phyloP scores from a whole-genome alignment of 345 rosid genomes.

The Raphanus sativus region DNA sequence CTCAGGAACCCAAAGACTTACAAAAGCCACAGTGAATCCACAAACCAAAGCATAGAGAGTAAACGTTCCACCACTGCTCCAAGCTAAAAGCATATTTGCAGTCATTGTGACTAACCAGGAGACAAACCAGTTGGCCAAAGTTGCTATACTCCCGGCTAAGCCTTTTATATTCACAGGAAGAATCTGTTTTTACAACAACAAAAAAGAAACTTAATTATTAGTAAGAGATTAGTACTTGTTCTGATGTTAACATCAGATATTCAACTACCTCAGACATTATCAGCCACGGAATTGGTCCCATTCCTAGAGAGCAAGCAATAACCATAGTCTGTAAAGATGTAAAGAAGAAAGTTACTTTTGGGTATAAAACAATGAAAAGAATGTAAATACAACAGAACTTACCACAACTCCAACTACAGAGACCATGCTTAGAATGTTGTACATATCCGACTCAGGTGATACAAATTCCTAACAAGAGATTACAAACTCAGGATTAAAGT shows the following conservation, averaged over 20 bases:
- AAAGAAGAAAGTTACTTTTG: background rate
- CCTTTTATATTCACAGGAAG: conserved; percentile 86
- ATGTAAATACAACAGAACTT: conserved; percentile 21
- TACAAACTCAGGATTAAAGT: conserved; percentile 11
- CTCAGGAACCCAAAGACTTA: conserved; percentile 77
- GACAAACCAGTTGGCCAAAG: conserved; percentile 74
- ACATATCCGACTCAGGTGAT: conserved; percentile 54
- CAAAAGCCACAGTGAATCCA: conserved; percentile 65
- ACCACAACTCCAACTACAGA: conserved; percentile 94
- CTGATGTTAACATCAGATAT: background rate
- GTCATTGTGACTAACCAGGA: conserved; percentile 79
- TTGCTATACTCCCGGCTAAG: conserved; percentile 92
- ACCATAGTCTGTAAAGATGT: conserved; percentile 62
- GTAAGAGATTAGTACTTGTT: background rate
- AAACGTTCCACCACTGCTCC: conserved; percentile 92
- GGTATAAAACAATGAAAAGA: background rate
- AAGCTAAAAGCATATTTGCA: conserved; percentile 76
- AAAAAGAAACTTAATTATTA: background rate
- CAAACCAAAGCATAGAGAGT: conserved; percentile 64
- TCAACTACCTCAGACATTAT: conserved; percentile 94
- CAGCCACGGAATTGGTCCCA: conserved; percentile 97
- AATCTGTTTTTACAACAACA: conserved; percentile 52
- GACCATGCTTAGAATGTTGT: conserved; percentile 62
- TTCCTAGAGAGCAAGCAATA: conserved; percentile 75
- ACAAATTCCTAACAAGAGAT: conserved; percentile 48